phyloP scores from a whole-genome alignment of 257 asterid species.

The Gardenia jasminoides region DNA sequence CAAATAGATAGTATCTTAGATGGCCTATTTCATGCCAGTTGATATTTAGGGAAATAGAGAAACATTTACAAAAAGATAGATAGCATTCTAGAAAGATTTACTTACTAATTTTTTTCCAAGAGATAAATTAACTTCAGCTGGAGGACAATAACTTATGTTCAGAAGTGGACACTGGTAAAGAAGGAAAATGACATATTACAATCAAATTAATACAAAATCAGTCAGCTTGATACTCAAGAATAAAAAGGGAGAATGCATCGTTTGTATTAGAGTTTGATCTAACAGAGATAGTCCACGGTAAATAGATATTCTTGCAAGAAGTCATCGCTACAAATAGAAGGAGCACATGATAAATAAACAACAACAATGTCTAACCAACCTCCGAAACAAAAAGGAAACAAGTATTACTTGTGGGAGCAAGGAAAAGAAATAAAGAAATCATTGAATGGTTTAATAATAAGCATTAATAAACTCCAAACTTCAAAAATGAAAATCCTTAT shows the following conservation, averaged over 20 bases:
- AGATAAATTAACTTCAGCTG: conserved; percentile 74
- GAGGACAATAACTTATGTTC: conserved; percentile 85
- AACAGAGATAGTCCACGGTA: background rate
- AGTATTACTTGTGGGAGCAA: background rate
- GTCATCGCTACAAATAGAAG: background rate
- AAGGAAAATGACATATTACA: background rate
- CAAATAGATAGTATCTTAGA: conserved; percentile 14
- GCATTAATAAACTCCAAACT: background rate
- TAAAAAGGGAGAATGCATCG: background rate
- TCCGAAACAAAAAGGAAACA: background rate
- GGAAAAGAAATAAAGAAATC: background rate
- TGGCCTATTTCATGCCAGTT: background rate
- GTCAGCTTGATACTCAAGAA: background rate
- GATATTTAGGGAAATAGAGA: background rate
- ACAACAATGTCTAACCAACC: background rate
- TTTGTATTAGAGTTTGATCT: background rate
- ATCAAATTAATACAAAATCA: background rate
- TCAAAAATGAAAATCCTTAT: background rate
- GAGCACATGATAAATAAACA: background rate
- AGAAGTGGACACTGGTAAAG: conserved; percentile 79
- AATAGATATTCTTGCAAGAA: background rate
- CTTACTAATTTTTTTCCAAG: conserved; percentile 71
- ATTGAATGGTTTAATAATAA: background rate
- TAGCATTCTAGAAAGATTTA: background rate
- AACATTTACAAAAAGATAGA: background rate